A percentile compares a stretch with the other conserved stretches of the same genome.
Evolutionary conservation across 202 grass and related monocot species (phyloP).

Genomic region (Thinopyrum obtusiflorum): DNA sequence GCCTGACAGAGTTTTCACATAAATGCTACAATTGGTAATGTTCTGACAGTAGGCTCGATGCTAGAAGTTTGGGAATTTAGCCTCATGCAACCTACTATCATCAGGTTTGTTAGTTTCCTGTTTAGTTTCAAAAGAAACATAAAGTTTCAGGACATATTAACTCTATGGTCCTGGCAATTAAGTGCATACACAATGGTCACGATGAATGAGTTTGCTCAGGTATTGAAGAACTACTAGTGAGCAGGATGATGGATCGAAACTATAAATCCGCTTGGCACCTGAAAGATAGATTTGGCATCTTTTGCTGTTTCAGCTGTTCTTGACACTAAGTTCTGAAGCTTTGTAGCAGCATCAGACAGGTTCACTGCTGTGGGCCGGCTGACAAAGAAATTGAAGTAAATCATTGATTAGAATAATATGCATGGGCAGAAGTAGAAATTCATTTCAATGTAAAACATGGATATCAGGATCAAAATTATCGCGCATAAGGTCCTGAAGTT

Average conservation of each 20-base stretch:
- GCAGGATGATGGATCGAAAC: not conserved
- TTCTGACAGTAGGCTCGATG: not conserved
- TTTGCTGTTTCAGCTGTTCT: conserved; percentile 51
- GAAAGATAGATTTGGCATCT: conserved; percentile 72
- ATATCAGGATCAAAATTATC: not conserved
- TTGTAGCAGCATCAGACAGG: conserved; percentile 78
- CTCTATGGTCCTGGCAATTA: not conserved
- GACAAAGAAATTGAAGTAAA: conserved; percentile 24
- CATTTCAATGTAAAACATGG: not conserved
- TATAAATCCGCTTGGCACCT: conserved; percentile 47
- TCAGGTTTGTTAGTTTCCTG: not conserved
- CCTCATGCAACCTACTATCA: not conserved
- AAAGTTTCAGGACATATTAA: not conserved
- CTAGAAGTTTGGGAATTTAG: not conserved
- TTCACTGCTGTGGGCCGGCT: conserved; percentile 95
- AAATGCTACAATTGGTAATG: not conserved
- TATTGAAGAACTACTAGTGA: not conserved
- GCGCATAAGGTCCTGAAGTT: not conserved
- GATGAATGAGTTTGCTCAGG: not conserved
- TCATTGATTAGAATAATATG: conserved; percentile 7
- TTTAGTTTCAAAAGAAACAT: not conserved
- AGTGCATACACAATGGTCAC: not conserved
- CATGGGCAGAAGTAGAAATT: not conserved
- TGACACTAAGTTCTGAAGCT: conserved; percentile 70
- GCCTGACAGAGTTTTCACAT: not conserved